Conservation (phyloP, 108 stramenopile species). For the Nannochloropsis gaditana region DNA sequence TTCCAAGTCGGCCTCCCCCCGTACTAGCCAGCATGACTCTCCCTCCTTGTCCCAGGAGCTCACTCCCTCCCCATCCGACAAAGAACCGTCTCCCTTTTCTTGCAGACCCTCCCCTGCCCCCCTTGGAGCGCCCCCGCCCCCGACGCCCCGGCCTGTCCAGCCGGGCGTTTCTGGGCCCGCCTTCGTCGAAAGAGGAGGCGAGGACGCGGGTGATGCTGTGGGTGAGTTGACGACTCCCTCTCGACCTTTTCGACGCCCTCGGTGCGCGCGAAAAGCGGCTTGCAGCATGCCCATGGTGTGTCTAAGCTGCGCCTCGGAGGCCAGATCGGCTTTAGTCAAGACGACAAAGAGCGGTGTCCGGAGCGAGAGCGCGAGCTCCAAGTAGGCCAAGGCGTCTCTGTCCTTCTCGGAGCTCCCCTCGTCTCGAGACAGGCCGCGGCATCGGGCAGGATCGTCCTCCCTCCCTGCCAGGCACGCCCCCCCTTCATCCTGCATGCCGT, state of each 20-base stretch:
- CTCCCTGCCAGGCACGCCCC: background rate
- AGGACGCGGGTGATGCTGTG: background rate
- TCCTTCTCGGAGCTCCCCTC: background rate
- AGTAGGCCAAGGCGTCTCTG: conserved; percentile 23
- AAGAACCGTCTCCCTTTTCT: background rate
- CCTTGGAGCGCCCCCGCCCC: no score
- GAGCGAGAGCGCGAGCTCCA: conserved; percentile 42
- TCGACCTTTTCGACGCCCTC: background rate
- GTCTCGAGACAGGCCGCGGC: background rate
- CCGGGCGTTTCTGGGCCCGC: no score
- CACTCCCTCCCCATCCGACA: background rate
- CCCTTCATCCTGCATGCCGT: background rate
- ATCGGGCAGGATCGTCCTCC: no score
- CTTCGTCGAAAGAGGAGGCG: background rate
- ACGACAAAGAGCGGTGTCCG: conserved; percentile 39
- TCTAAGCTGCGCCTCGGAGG: background rate
- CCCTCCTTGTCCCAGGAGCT: background rate
- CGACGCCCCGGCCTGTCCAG: no score
- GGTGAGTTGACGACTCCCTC: no score
- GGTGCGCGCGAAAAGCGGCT: background rate
- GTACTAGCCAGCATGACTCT: background rate
- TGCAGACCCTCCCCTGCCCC: background rate
- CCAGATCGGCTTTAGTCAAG: conserved; percentile 43
- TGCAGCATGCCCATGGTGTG: background rate
- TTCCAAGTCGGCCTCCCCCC: background rate